Base-by-base conservation (phyloP, 441 rosid genomes). In the Theobroma grandiflorum region DNA sequence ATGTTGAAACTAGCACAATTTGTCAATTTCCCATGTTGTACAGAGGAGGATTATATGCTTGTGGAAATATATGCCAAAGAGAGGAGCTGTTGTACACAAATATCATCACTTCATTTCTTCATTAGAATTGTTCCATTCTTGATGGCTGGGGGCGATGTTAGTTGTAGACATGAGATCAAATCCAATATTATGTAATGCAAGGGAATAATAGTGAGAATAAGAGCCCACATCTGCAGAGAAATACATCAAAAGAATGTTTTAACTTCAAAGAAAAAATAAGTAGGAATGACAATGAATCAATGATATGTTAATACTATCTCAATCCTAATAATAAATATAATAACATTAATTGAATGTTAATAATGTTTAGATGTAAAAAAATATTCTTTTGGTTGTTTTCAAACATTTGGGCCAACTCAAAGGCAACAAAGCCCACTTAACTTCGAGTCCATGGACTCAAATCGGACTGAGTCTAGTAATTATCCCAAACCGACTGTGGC, bases 1-100 rank as follows among this genome's bases (percentile, higher is more conserved):
- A 52, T 72, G 75, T 1, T 71, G 59, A 71, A 33, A 50, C 31
- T 71, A 10, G 6, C n/a, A 50, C 18, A 35, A n/a, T 72, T 72
- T 72, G 18, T 53, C 16, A 53, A 52, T 33, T 4, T 72, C 59
- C 50, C 50, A 37, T 53, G 64, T 53, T 72, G 55, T 37, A 18
- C n/a, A 12, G 8, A 72, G 31, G 2, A 33, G 8, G 26, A 16
- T 53, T 37, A n/a, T 37, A 72, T 68, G 31, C 33, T 72, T 72
- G 63, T 72, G 33, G 59, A 53, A 37, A 37, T 72, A 71, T 50
- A 33, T 71, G 15, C 14, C 33, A 70, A 26, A 14, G 6, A 70
- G 22, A 14, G 42, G 40, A 15, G 67, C 67, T 63, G 20, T 15
- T 61, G 38, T 18, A 8, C 26, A 37, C 47, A 38, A 65, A 16